Evolutionary conservation across 2,329 filamentous ascomycete genomes (phyloP), one percentile per base, ranked within the genome.

Genomic region (Hymenotorrendiella dingleyae): DNA sequence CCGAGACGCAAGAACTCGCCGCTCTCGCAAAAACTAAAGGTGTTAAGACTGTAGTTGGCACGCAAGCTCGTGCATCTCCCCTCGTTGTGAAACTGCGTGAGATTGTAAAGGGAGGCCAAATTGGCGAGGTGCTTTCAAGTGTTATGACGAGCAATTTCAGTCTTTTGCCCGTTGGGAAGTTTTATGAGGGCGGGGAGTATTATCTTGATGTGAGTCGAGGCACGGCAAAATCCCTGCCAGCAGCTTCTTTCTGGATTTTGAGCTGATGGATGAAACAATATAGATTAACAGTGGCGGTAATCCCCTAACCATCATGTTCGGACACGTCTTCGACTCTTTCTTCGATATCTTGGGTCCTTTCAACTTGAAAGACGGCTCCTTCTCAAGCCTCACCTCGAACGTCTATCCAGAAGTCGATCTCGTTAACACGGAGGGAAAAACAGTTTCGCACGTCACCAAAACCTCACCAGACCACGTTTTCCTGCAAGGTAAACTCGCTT

Each of bases 1-100:
- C 55, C 1, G 62, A 72, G 45, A 64, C 69, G 1, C 61, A 67
- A 33, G 67, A 72, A 47, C 56, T 76, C 16, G 53, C 60, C 0
- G 52, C 54, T 1, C 45, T 73, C 8, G 70, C 70, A 0, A 59
- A 63, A 33, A 41, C 56, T 17, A 66, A 65, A 21, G 62, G 63
- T 1, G 60, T 68, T 9, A 62, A 59, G 36, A 75, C 68, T 0
- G 58, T 71, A 19, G 62, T 75, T 3, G 72, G 72, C 2, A 44
- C 73, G 4, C 73, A 77, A 53, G 68, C 62, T 2, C 60, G 67
- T 4, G 61, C 66, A 3, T 58, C 57, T 38, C 69, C 69, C 3
- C 49, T 65, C 0, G 50, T 69, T 2, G 12, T 57, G 3, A 71
- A 67, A 42, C 43, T 72, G 8, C 69, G 66, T 42, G 54, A 67